phyloP scores from a whole-genome alignment of 1,284 basidiomycete genomes.

The Irpex lacteus region DNA sequence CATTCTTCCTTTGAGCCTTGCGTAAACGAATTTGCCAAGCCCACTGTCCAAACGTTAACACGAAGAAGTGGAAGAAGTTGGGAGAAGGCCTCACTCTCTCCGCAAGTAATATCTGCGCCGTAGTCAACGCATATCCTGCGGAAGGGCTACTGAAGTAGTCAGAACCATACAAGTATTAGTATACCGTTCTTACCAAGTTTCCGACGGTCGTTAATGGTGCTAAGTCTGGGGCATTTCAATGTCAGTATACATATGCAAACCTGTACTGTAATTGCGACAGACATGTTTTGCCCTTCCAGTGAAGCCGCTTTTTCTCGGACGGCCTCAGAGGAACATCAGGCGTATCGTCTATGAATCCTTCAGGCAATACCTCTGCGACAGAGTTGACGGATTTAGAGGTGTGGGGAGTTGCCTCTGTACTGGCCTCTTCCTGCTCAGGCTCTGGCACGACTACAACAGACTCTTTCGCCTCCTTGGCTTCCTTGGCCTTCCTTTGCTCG shows the following conservation, averaged over 20 bases:
- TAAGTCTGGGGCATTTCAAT: slow-evolving; percentile 53
- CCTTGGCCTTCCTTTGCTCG: background rate
- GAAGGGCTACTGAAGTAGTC: slow-evolving; percentile 68
- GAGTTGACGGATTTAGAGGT: slow-evolving; percentile 25
- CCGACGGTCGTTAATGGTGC: slow-evolving; percentile 96
- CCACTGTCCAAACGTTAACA: slow-evolving; percentile 49
- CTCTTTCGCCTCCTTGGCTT: background rate
- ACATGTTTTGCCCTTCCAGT: slow-evolving; percentile 91
- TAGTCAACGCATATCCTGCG: slow-evolving; percentile 83
- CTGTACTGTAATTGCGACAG: slow-evolving; percentile 24
- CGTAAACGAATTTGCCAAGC: slow-evolving; percentile 80
- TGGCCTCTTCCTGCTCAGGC: slow-evolving; percentile 4
- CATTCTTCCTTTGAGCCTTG: slow-evolving; percentile 87
- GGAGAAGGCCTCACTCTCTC: slow-evolving; percentile 64
- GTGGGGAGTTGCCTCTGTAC: slow-evolving; percentile 17
- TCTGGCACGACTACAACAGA: slow-evolving; percentile 2
- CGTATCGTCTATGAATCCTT: slow-evolving; percentile 42
- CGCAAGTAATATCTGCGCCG: slow-evolving; percentile 94
- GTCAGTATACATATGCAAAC: background rate
- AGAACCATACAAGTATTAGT: background rate
- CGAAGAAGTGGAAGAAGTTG: slow-evolving; percentile 10
- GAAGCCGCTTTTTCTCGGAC: slow-evolving; percentile 82
- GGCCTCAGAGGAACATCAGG: slow-evolving; percentile 72
- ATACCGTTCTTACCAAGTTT: slow-evolving; percentile 65
- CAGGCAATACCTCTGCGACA: slow-evolving; percentile 26